phyloP scores from a whole-genome alignment of 2,329 filamentous ascomycete species.

The Alternaria triticimaculans region DNA sequence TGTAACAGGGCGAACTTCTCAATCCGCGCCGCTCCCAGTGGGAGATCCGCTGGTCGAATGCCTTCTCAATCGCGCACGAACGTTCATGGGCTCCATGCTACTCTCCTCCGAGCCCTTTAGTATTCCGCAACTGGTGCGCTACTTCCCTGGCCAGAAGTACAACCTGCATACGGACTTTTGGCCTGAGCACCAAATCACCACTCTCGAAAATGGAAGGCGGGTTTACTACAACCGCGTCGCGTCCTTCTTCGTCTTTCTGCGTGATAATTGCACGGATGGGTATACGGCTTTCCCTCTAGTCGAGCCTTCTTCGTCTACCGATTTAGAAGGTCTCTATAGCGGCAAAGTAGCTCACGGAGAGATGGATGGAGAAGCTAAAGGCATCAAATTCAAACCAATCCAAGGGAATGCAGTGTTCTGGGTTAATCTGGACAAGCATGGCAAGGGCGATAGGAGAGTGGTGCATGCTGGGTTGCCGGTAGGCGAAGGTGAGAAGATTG shows the following conservation, averaged over 20 bases:
- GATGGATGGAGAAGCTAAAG: conserved; percentile 10
- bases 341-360: conserved; percentile 26
- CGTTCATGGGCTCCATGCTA: conserved; percentile 33
- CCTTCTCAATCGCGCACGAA: conserved; percentile 30
- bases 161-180: conserved; percentile 37
- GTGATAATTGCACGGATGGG: conserved; percentile 30
- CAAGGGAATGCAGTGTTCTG: conserved; percentile 65
- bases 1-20: conserved; percentile 32
- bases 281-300: conserved; percentile 34
- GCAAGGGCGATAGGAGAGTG: conserved; percentile 41
- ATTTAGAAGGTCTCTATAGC: conserved; percentile 12
- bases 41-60: conserved; percentile 29
- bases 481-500: conserved; percentile 61
- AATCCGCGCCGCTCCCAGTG: conserved; percentile 28
- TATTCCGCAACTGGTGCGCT: conserved; percentile 34
- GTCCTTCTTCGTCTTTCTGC: conserved; percentile 34
- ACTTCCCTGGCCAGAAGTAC: conserved; percentile 29
- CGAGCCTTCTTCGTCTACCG: conserved; percentile 8
- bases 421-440: conserved; percentile 62
- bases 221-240: conserved; percentile 30
- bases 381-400: conserved; percentile 61
- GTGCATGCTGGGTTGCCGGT: conserved; percentile 67
- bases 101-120: conserved; percentile 29
- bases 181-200: conserved; percentile 27
- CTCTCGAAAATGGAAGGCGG: conserved; percentile 15